Base-by-base conservation (phyloP, 306 rosid genomes). In the Astragalus membranaceus region DNA sequence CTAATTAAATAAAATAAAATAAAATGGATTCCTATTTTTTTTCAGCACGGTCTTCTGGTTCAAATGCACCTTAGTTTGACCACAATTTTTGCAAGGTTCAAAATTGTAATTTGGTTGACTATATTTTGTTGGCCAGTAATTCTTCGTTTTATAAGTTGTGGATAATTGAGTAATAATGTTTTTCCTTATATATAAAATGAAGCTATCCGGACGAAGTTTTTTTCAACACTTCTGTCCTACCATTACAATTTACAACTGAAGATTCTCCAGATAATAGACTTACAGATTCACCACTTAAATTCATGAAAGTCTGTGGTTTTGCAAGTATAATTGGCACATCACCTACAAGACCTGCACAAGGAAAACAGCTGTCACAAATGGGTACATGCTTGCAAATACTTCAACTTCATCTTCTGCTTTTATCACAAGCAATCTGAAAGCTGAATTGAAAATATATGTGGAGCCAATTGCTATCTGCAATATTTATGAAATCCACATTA, bases 271-370 rank as follows among this genome's bases (percentile, higher is more conserved):
- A 60, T 54, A 65, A 85, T 70, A 78, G 70, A 88, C 99, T 85
- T 88, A 94, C 99, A 73, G 99, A 94, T 91, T 88, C 91, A 80
- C 99, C 99, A 60, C 99, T 91, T 79, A 52, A 62, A 74, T 94
- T 91, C 99, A 94, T 94, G 81, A 80, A 94, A 69, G 97, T 94
- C 75, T 91, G 97, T 35, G 99, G 99, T 71, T 94, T 91, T 53
- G 92, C 91, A 74, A 94, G 91, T 75, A 94, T 81, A 37, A 94
- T 80, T 0, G 99, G 97, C 60, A 80, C 83, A 57, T 88, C 92
- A 33, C 96, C 96, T 54, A 94, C 70, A 74, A 66, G 76, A 53
- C 99, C 97, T 94, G 88, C 56, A 82, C 80, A 7, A 57, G 32
- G 64, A 69, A 20, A 69, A 29, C 59, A 73, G 17, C 33, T 50